Evolutionary conservation across 2,329 filamentous ascomycete genomes (phyloP).

Genomic region (Rhynchosporium secalis): DNA sequence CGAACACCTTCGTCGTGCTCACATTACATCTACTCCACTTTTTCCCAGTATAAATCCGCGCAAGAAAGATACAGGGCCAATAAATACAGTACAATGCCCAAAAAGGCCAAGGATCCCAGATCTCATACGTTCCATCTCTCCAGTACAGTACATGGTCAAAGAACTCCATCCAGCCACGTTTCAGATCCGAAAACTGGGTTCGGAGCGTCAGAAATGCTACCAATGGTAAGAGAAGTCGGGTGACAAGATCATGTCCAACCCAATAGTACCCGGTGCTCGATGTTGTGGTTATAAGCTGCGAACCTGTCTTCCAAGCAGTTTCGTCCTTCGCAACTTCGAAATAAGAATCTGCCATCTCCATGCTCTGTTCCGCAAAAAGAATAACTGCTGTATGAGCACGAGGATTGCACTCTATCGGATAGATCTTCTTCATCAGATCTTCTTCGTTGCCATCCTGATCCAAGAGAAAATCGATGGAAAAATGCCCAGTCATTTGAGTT

Average conservation of each 20-base stretch:
- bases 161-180: constrained; percentile 37
- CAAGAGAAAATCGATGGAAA: constrained; percentile 73
- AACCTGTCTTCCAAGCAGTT: constrained; percentile 11
- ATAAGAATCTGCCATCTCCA: constrained; percentile 50
- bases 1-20: constrained; percentile 62
- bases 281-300: constrained; percentile 28
- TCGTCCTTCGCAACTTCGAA: constrained; percentile 45
- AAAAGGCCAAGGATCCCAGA: constrained; percentile 56
- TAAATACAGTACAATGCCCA: constrained; percentile 58
- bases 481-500: constrained; percentile 62
- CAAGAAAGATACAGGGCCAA: constrained; percentile 53
- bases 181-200: constrained; percentile 27
- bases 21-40: constrained; percentile 68
- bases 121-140: constrained; percentile 55
- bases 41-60: constrained; percentile 45
- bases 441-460: constrained; percentile 42
- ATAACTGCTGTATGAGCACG: constrained; percentile 67
- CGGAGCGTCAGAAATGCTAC: constrained; percentile 36
- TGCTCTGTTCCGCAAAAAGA: constrained; percentile 52
- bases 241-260: constrained; percentile 64
- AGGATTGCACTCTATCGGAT: constrained; percentile 72
- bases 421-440: constrained; percentile 47
- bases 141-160: constrained; percentile 47
- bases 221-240: constrained; percentile 50
- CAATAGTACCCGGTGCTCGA: constrained; percentile 54